These are phyloP conservation scores for Hanseniaspora lindneri DNA, from an alignment of 805 yeast species.

Conservation along the genomic window DNA sequence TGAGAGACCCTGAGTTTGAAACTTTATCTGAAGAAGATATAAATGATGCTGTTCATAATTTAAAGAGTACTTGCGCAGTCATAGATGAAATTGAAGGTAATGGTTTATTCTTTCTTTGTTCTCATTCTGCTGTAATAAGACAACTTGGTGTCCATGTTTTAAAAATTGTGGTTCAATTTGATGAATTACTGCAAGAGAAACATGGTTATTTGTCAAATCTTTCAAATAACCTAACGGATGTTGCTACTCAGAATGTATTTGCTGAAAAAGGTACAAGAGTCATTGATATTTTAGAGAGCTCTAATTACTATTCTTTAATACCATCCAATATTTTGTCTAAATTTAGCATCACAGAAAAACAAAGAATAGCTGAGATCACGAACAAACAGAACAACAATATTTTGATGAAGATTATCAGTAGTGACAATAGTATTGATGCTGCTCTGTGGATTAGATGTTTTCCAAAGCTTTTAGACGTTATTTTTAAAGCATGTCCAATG, in stretches of 20 bases:
- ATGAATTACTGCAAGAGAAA: conserved; percentile 58
- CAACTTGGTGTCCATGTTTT: conserved; percentile 64
- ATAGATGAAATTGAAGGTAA: conserved; percentile 94
- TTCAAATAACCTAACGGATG: too few relatives aligned
- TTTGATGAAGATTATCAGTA: conserved; percentile 68
- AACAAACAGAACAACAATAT: conserved; percentile 49
- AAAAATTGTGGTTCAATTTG: conserved; percentile 73
- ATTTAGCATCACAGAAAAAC: conserved; percentile 65
- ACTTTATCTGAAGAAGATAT: conserved; percentile 20
- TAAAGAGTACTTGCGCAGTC: conserved; percentile 68
- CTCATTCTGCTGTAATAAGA: conserved; percentile 69
- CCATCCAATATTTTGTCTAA: conserved; percentile 36
- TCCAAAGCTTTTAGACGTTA: conserved; percentile 57
- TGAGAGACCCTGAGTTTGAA: conserved; percentile 13
- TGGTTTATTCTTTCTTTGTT: conserved; percentile 80
- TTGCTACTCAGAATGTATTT: conserved; percentile 51
- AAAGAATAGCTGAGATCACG: conserved; percentile 53
- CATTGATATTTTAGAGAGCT: conserved; percentile 61
- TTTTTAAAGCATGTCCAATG: conserved; percentile 76
- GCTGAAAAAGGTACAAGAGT: conserved; percentile 69
- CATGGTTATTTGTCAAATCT: conserved; percentile 25
- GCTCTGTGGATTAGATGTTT: conserved; percentile 91
- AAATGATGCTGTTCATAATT: conserved; percentile 52
- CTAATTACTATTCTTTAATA: conserved; percentile 56
- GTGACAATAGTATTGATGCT: conserved; percentile 88